Base-by-base conservation (phyloP, 2,329 filamentous ascomycete species). In the Aspergillus pseudoterreus region DNA sequence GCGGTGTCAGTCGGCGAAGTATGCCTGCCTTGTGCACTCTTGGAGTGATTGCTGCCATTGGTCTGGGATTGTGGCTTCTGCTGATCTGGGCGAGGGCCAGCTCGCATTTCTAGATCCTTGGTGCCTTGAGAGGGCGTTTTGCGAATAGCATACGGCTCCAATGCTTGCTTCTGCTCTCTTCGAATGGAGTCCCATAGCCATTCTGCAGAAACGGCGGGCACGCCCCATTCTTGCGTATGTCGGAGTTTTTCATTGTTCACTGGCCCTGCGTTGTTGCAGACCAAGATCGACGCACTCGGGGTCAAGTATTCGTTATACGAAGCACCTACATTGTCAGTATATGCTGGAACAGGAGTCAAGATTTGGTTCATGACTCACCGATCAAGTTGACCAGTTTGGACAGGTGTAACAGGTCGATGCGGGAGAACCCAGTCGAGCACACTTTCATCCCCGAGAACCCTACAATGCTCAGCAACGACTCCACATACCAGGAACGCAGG, bases 121-220 rank as follows among this genome's bases (percentile, higher is more conserved):
- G 47, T 46, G 14, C 38, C 66, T 54, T 68, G 64, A 11, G 58
- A 46, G 22, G 49, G 33, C 27, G 39, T 47, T 50, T 58, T 62
- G 27, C 62, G 63, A 45, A 74, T 67, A 17, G 69, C 57, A 62
- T 80, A 82, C 27, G 73, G 67, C 19, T 74, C 69, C 45, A 78
- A 79, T 10, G 77, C 63, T 50, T 80, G 73, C 60, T 72, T 75
- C 49, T 75, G 68, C 27, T 81, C 62, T 43, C 64, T 68, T 48
- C 78, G 76, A 46, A 96, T 84, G 58, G 88, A 94, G 47, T 86
- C 81, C 85, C 88, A 94, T 2, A 99, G 76, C 94, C 94, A 99
- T 19, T 86, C 82, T 15, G 83, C 82, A 6, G 81, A 81, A 10
- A 97, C 88, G n/a, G 92, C 83, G 2, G 91, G 89, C 10, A 97